phyloP scores from a whole-genome alignment of 441 rosid genomes.

The Croton laevigatus region DNA sequence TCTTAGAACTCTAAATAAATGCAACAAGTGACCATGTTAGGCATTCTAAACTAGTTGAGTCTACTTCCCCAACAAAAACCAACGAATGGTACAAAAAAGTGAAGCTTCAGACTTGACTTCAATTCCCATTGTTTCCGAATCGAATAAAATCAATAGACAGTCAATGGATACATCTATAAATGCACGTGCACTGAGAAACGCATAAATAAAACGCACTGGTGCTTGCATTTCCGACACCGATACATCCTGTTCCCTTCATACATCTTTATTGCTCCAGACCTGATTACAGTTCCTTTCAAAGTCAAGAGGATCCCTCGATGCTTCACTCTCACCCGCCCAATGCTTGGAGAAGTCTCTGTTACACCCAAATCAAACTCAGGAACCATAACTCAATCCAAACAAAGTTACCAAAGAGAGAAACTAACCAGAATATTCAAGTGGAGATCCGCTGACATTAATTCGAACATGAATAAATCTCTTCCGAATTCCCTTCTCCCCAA shows the following conservation, averaged over 20 bases:
- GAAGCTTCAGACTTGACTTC: conserved; percentile 1
- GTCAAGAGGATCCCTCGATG: conserved; percentile 81
- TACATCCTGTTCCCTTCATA: conserved; percentile 90
- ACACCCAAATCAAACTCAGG: conserved; percentile 18
- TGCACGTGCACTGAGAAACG: background rate
- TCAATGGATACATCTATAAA: background rate
- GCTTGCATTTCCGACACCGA: conserved; percentile 81
- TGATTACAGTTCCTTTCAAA: conserved; percentile 83
- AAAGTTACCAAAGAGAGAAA: background rate
- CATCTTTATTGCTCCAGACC: conserved; percentile 91
- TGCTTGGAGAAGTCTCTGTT: conserved; percentile 80
- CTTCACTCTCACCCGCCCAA: conserved; percentile 86
- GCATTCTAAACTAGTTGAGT: background rate
- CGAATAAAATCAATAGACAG: conserved; percentile 11
- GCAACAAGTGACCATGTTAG: background rate
- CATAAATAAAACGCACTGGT: conserved; percentile 39
- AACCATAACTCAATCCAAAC: conserved; percentile 11
- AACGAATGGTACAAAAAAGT: background rate
- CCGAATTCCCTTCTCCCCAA: conserved; percentile 47
- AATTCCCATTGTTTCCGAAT: background rate
- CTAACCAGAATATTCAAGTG: conserved; percentile 82
- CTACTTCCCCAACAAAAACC: background rate
- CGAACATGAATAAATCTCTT: conserved; percentile 91
- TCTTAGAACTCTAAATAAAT: background rate
- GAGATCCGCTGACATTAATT: conserved; percentile 70